Evolutionary conservation across 257 asterid species (phyloP).

Genomic region (Eustoma russellianum): DNA sequence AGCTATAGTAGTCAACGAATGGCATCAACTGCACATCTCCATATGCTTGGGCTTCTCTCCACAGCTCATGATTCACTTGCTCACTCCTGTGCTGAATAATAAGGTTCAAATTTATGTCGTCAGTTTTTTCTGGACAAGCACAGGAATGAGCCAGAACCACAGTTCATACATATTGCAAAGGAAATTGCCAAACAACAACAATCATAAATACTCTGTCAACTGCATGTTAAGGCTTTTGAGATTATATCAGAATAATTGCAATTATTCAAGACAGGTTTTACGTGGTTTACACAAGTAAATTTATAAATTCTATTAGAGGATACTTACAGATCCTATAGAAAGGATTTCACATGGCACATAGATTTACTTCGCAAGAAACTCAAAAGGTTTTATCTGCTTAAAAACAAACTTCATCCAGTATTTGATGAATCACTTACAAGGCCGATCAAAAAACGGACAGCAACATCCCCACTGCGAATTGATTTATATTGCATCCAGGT

Average conservation of each 20-base stretch:
- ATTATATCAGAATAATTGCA: too few species aligned
- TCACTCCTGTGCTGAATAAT: constrained; percentile 67
- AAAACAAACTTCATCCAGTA: too few species aligned
- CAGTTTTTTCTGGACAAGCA: background rate
- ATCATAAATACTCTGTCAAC: too few species aligned
- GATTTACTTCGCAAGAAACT: too few species aligned
- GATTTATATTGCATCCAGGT: constrained; percentile 94
- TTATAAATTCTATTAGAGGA: too few species aligned
- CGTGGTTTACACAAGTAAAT: too few species aligned
- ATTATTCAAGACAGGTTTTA: too few species aligned
- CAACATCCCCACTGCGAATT: constrained; percentile 69
- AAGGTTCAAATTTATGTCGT: background rate
- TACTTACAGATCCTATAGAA: too few species aligned
- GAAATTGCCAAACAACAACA: too few species aligned
- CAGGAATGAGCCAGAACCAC: background rate
- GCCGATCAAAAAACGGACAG: constrained; percentile 88
- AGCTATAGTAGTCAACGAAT: constrained; percentile 79
- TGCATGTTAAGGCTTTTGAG: too few species aligned
- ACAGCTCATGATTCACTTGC: constrained; percentile 70
- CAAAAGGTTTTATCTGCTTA: too few species aligned
- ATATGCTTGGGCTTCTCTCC: constrained; percentile 78
- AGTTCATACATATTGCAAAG: background rate
- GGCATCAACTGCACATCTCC: constrained; percentile 95
- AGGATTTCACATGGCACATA: too few species aligned
- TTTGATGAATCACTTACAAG: constrained; percentile 46